Percentiles rank a stretch among this genome's conserved stretches.
phyloP scores from a whole-genome alignment of 192 early-diverging fungal genomes.

The Linnemannia hyalina region DNA sequence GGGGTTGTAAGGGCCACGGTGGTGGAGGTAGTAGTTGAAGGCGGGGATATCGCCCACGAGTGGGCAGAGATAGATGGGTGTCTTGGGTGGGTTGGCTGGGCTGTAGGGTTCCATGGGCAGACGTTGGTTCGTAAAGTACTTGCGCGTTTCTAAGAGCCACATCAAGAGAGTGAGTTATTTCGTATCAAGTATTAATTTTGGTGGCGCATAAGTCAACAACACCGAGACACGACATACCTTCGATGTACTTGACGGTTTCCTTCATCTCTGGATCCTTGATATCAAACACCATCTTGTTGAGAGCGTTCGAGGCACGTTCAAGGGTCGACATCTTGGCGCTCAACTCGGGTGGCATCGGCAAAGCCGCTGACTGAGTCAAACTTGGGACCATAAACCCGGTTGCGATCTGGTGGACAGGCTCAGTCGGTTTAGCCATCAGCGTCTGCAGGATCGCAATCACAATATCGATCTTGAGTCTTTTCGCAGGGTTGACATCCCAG shows the following conservation, averaged over 20 bases:
- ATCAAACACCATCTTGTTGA: slow-evolving; percentile 53
- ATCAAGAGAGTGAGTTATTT: background rate
- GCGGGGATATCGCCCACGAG: slow-evolving; percentile 42
- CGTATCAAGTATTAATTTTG: background rate
- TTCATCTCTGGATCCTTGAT: slow-evolving; percentile 43
- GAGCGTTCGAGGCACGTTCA: slow-evolving; percentile 36
- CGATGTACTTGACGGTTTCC: slow-evolving; percentile 43
- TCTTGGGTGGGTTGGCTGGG: slow-evolving; percentile 25
- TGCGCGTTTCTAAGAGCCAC: slow-evolving; percentile 22
- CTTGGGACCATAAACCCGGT: slow-evolving; percentile 46
- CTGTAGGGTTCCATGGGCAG: slow-evolving; percentile 28
- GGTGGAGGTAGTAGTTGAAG: slow-evolving; percentile 31
- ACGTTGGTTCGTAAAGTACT: slow-evolving; percentile 24
- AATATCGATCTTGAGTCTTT: slow-evolving; percentile 54
- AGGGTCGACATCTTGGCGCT: slow-evolving; percentile 40
- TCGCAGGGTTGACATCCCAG: slow-evolving; percentile 54
- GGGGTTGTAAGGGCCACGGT: slow-evolving; percentile 30
- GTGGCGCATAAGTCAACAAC: background rate
- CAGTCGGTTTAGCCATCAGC: slow-evolving; percentile 33
- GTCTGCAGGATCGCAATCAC: slow-evolving; percentile 54
- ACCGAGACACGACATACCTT: slow-evolving; percentile 23
- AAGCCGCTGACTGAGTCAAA: slow-evolving; percentile 24
- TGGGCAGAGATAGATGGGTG: slow-evolving; percentile 47
- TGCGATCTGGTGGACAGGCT: slow-evolving; percentile 26
- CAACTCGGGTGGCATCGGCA: slow-evolving; percentile 45